Conservation (phyloP, 495 filamentous ascomycete species). For the Daldinia loculata region DNA sequence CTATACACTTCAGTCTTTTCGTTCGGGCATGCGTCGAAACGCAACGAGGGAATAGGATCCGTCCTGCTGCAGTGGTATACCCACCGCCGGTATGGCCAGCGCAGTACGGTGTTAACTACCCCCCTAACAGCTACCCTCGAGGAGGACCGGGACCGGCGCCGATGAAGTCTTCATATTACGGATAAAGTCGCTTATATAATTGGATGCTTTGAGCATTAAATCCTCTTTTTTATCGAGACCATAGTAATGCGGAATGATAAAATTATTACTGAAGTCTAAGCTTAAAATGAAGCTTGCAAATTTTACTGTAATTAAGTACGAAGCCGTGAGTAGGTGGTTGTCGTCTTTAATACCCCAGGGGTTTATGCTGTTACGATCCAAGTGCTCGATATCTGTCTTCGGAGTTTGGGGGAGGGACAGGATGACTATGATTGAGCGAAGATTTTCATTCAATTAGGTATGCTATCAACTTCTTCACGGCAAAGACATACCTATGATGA, state of each 20-base stretch:
- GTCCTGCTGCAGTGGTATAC: constrained; percentile 20
- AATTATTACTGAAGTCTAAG: neutral
- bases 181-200: constrained; percentile 2
- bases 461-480: neutral
- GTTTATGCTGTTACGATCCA: neutral
- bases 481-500: neutral
- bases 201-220: neutral
- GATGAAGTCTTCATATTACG: constrained; percentile 21
- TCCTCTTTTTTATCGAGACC: neutral
- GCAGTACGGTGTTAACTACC: constrained; percentile 10
- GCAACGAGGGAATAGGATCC: constrained; percentile 33
- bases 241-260: neutral
- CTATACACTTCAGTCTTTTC: constrained; percentile 53
- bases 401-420: neutral
- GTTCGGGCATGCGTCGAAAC: constrained; percentile 53
- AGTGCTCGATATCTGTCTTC: neutral
- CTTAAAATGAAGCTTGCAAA: neutral
- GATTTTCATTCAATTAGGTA: neutral
- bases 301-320: neutral
- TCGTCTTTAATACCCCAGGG: neutral
- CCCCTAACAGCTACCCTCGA: constrained; percentile 4
- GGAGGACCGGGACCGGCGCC: constrained; percentile 3
- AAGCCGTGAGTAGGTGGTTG: neutral
- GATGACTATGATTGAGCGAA: neutral
- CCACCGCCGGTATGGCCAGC: constrained; percentile 20